Conservation (phyloP, 2,329 filamentous ascomycete species). For the Exophiala phaeomuriformis region DNA sequence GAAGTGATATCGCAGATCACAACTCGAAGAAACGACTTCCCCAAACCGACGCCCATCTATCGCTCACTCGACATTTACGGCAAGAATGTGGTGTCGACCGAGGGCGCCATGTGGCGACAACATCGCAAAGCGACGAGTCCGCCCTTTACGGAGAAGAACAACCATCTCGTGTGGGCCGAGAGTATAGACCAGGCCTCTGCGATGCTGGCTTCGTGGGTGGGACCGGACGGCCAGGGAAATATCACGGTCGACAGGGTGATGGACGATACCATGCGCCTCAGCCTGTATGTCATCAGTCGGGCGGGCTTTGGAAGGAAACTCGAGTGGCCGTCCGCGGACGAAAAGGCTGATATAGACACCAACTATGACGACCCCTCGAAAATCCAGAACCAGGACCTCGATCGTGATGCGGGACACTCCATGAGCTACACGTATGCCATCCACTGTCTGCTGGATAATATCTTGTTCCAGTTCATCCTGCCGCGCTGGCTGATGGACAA, state of each 20-base stretch:
- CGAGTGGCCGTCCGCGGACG: constrained; percentile 53
- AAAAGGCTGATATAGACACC: constrained; percentile 35
- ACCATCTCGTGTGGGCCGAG: constrained; percentile 58
- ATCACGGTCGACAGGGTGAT: constrained; percentile 52
- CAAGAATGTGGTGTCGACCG: constrained; percentile 62
- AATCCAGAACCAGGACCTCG: constrained; percentile 25
- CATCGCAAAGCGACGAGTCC: constrained; percentile 66
- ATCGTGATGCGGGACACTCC: constrained; percentile 44
- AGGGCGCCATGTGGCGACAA: constrained; percentile 62
- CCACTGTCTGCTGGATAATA: constrained; percentile 54
- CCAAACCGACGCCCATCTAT: constrained; percentile 58
- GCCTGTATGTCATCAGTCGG: constrained; percentile 55
- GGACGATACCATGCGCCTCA: constrained; percentile 58
- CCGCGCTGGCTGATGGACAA: constrained; percentile 50
- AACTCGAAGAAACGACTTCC: constrained; percentile 61
- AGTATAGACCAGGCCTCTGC: constrained; percentile 56
- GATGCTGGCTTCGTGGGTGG: constrained; percentile 55
- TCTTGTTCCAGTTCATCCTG: constrained; percentile 55
- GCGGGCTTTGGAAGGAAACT: constrained; percentile 63
- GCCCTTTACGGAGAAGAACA: constrained; percentile 70
- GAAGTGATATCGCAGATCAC: constrained; percentile 61
- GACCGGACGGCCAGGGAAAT: constrained; percentile 35
- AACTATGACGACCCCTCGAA: constrained; percentile 33
- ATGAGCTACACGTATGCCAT: constrained; percentile 62
- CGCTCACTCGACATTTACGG: constrained; percentile 58